These are phyloP conservation scores for Hygrophoropsis aurantiaca DNA, from an alignment of 768 basidiomycete genomes.

Conservation along the genomic window DNA sequence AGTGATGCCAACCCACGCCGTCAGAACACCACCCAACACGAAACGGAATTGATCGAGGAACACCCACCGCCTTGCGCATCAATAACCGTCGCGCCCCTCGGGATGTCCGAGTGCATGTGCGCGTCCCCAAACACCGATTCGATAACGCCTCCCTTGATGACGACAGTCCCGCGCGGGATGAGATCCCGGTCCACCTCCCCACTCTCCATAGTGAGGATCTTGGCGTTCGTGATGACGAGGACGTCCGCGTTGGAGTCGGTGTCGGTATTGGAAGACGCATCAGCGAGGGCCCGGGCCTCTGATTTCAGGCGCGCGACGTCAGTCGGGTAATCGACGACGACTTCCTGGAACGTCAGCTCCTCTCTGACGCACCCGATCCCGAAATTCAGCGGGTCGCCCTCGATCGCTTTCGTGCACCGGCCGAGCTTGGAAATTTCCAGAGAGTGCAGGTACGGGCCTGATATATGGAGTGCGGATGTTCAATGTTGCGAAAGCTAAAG, in stretches of 20 bases:
- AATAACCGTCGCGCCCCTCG: conserved; percentile 44
- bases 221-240: conserved; percentile 66
- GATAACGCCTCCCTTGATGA: conserved; percentile 59
- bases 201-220: conserved; percentile 66
- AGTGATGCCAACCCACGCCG: neutral
- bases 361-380: conserved; percentile 62
- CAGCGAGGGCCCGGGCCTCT: conserved; percentile 37
- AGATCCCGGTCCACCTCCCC: conserved; percentile 50
- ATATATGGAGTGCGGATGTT: neutral
- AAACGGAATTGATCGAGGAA: too few relatives aligned
- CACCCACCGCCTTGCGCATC: conserved; percentile 62
- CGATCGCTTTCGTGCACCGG: conserved; percentile 48
- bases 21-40: neutral
- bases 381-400: conserved; percentile 51
- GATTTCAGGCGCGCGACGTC: conserved; percentile 59
- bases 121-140: conserved; percentile 41
- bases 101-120: conserved; percentile 33
- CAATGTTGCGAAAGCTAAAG: neutral
- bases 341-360: conserved; percentile 56
- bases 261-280: conserved; percentile 4
- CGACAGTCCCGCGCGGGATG: conserved; percentile 49
- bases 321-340: conserved; percentile 58
- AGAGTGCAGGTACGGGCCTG: conserved; percentile 66
- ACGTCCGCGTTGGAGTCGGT: conserved; percentile 39
- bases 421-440: conserved; percentile 53